These are phyloP conservation scores for Nigrospora oryzae DNA, from an alignment of 2,329 filamentous ascomycete species.

Conservation along the genomic window DNA sequence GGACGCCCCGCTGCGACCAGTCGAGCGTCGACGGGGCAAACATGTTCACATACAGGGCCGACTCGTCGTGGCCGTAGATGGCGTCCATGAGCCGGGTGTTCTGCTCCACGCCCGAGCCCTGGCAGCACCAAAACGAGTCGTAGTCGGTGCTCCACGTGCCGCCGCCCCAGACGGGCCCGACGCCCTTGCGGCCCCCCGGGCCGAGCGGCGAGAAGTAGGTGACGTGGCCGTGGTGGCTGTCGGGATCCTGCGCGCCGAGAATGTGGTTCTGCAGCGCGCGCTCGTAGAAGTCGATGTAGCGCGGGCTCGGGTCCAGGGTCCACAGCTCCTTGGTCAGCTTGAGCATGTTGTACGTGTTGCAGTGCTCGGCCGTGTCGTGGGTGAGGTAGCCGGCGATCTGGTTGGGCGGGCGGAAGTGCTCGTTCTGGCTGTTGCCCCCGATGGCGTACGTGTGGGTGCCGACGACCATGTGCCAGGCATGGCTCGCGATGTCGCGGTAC, in stretches of 20 bases:
- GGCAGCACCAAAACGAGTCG: constrained; percentile 44
- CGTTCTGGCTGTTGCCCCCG: constrained; percentile 43
- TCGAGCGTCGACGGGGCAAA: constrained; percentile 36
- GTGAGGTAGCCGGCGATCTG: constrained; percentile 34
- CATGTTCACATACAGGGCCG: constrained; percentile 37
- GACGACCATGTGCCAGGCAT: constrained; percentile 39
- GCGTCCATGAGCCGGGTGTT: constrained; percentile 46
- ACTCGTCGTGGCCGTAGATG: constrained; percentile 36
- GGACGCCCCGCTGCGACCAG: constrained; percentile 31
- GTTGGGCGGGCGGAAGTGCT: constrained; percentile 39
- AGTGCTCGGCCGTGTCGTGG: constrained; percentile 39
- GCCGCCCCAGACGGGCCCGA: constrained; percentile 44
- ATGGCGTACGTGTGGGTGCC: constrained; percentile 41
- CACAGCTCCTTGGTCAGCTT: constrained; percentile 45
- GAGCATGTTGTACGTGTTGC: constrained; percentile 50
- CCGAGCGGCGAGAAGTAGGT: constrained; percentile 45
- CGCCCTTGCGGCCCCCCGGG: constrained; percentile 34
- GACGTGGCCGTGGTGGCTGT: constrained; percentile 35
- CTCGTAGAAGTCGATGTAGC: constrained; percentile 47
- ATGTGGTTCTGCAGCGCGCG: constrained; percentile 40
- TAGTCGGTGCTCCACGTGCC: constrained; percentile 47
- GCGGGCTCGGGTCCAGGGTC: constrained; percentile 29
- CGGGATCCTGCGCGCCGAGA: constrained; percentile 37
- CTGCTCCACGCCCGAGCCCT: constrained; percentile 38
- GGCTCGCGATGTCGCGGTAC: constrained; percentile 38